Conservation (phyloP, 2,329 filamentous ascomycete species). For the Apiospora kogelbergensis region DNA sequence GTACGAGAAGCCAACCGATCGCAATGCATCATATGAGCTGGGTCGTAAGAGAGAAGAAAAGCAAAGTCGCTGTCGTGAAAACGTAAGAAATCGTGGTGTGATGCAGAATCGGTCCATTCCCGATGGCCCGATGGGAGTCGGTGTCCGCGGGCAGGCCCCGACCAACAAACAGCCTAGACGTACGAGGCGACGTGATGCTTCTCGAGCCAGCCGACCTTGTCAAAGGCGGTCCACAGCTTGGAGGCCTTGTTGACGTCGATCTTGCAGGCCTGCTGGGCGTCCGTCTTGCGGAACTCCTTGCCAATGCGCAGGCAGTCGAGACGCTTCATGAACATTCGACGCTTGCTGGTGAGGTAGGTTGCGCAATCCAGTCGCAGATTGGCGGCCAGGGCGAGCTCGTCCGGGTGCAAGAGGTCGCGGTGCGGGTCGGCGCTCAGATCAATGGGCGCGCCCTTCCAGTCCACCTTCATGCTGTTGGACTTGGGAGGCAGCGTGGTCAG, state of each 20-base stretch:
- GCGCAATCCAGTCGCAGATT: conserved; percentile 81
- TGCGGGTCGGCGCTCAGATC: conserved; percentile 75
- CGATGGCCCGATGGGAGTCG: conserved; percentile 17
- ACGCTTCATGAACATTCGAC: conserved; percentile 81
- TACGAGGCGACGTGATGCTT: conserved; percentile 41
- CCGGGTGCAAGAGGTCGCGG: conserved; percentile 68
- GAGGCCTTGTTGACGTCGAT: conserved; percentile 98
- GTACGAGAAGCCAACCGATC: background rate
- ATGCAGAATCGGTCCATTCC: conserved; percentile 18
- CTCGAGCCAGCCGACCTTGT: conserved; percentile 82
- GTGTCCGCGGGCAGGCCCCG: background rate
- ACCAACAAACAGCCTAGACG: conserved; percentile 24
- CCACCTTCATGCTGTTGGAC: conserved; percentile 73
- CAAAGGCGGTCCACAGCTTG: conserved; percentile 86
- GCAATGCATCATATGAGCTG: background rate
- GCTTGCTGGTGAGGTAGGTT: conserved; percentile 89
- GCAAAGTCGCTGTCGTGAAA: background rate
- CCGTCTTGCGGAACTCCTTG: conserved; percentile 92
- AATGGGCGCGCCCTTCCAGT: conserved; percentile 81
- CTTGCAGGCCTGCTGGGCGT: conserved; percentile 94
- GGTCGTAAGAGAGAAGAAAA: background rate
- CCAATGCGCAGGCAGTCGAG: conserved; percentile 65
- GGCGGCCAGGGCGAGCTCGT: conserved; percentile 75
- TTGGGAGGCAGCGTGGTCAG: conserved; percentile 63
- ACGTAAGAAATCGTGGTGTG: background rate